Percentiles rank a stretch among this genome's conserved stretches.
Conservation (phyloP, 306 rosid genomes). For the Vigna hirtella region DNA sequence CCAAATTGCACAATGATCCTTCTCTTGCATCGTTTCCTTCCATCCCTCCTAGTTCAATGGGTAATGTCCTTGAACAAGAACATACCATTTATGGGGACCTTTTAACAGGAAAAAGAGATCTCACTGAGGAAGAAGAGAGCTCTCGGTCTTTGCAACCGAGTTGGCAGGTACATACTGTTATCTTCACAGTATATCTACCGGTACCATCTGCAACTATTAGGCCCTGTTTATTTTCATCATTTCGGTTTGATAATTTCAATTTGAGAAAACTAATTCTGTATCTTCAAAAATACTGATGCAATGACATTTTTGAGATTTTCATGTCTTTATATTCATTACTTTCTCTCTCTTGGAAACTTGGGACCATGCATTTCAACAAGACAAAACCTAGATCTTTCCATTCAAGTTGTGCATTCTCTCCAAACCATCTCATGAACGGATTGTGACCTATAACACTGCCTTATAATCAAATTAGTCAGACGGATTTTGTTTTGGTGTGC, state of each 20-base stretch:
- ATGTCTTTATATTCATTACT: too few species aligned
- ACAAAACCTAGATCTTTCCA: too few species aligned
- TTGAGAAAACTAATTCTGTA: neutral
- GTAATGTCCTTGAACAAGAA: slow-evolving; percentile 57
- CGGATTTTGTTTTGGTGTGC: too few species aligned
- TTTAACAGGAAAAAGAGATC: slow-evolving; percentile 47
- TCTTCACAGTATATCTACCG: slow-evolving; percentile 24
- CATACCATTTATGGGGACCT: slow-evolving; percentile 43
- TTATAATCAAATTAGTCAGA: too few species aligned
- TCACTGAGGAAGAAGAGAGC: slow-evolving; percentile 53
- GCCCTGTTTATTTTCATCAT: too few species aligned
- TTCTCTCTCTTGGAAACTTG: too few species aligned
- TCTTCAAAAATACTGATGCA: too few species aligned
- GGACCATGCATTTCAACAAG: too few species aligned
- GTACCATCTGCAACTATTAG: slow-evolving; percentile 12
- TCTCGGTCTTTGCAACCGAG: slow-evolving; percentile 58
- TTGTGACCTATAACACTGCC: too few species aligned
- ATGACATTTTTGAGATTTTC: too few species aligned
- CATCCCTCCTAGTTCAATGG: slow-evolving; percentile 51
- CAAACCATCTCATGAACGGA: too few species aligned
- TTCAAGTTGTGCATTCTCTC: too few species aligned
- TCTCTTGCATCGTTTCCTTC: slow-evolving; percentile 60
- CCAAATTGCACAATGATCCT: slow-evolving; percentile 55
- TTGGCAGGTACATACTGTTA: slow-evolving; percentile 74
- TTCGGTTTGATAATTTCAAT: neutral